A percentile compares a stretch with the other conserved stretches of the same genome.
Evolutionary conservation across 345 rosid genomes (phyloP).

Genomic region (Rhizophora apiculata): DNA sequence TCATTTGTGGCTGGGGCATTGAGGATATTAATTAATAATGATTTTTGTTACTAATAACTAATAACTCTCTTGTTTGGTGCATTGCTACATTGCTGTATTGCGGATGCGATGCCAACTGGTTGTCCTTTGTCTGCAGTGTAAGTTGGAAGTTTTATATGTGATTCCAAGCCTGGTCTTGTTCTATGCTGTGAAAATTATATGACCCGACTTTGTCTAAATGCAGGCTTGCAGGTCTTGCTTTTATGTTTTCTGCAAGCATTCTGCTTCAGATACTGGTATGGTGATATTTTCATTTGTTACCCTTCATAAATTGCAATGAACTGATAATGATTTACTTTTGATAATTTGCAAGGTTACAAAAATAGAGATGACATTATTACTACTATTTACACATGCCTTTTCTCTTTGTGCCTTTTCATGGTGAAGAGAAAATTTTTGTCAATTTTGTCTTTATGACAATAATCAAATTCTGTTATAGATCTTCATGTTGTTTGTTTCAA

Average conservation of each 20-base stretch:
- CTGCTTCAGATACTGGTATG: constrained; percentile 85
- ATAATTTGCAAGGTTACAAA: no score
- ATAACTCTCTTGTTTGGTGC: background rate
- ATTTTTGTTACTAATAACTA: constrained; percentile 15
- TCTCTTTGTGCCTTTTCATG: background rate
- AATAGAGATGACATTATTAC: no score
- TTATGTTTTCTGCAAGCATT: constrained; percentile 91
- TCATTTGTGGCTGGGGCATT: no score
- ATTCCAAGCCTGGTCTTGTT: background rate
- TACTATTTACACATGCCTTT: background rate
- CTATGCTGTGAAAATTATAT: background rate
- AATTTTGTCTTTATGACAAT: background rate
- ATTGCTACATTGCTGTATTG: constrained; percentile 13
- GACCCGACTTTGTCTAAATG: constrained; percentile 1
- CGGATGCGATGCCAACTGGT: background rate
- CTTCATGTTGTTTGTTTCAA: no score
- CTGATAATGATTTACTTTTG: no score
- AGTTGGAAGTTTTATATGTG: constrained; percentile 31
- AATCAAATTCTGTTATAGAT: no score
- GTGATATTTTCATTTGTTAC: background rate
- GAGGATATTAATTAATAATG: background rate
- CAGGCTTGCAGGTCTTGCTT: constrained; percentile 96
- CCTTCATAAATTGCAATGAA: no score
- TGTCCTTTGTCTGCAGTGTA: constrained; percentile 49
- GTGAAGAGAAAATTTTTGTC: background rate